Evolutionary conservation across 2,329 filamentous ascomycete species (phyloP), one percentile per base, ranked within the genome.

Genomic region (Falciphora oryzae): DNA sequence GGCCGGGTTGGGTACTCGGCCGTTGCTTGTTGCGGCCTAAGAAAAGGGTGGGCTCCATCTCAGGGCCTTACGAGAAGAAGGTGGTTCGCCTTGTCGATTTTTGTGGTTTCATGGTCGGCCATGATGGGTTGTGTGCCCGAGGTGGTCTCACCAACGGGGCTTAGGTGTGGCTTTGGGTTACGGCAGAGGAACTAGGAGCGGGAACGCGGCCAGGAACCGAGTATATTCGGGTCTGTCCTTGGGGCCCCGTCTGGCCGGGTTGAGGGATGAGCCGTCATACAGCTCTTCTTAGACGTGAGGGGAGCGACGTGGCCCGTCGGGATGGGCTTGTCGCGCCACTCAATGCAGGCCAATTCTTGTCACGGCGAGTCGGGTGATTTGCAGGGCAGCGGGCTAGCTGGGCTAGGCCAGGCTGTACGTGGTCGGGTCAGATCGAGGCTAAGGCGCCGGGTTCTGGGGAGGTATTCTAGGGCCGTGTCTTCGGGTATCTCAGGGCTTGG

Each of bases 81-180:
- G 73, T 94, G 91, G 68, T 87, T 86, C 71, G 88, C 87, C 69
- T 91, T 88, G 72, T 91, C 89, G 70, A 93, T 83, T 76, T 87
- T 89, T 62, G 85, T 85, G 64, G 85, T 85, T 71, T 84, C 81
- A 71, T 82, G 79, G 73, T 87, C 84, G 58, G 81, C 85, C 86
- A 89, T 89, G 57, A 67, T 77, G 44, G 7, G 70, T 65, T 59
- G 28, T 59, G 59, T 44, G 50, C 57, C 56, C 58, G n/a, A 27
- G 28, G 11, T 25, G 32, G 53, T 35, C 29, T 29, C 27, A 62
- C 35, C 38, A 53, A 53, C 44, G 44, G 38, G 44, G 22, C 58
- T 29, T 11, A 5, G 29, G 58, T 18, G 31, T 28, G 14, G 38
- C 25, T 25, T 57, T 25, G 28, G 44, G 31, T 53, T 25, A 57